These are phyloP conservation scores for Sporothrix globosa DNA, from an alignment of 2,329 filamentous ascomycete species.

Conservation along the genomic window DNA sequence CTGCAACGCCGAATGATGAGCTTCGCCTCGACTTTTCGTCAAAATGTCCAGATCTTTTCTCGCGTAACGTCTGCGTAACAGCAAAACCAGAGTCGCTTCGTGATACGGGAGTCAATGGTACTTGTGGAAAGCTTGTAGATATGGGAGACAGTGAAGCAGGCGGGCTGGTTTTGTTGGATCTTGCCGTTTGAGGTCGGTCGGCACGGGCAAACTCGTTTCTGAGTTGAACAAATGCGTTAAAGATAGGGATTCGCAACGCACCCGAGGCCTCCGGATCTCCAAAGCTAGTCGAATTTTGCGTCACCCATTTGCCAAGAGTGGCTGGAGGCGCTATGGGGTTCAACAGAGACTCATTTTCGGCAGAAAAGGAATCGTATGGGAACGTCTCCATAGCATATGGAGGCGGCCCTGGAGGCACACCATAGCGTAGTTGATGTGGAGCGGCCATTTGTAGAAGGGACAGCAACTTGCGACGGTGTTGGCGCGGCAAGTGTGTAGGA, in stretches of 20 bases:
- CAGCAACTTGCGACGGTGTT: conserved; percentile 85
- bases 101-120: conserved; percentile 78
- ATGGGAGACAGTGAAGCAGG: conserved; percentile 72
- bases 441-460: conserved; percentile 87
- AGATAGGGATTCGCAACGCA: conserved; percentile 66
- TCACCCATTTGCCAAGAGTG: conserved; percentile 81
- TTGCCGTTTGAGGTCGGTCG: conserved; percentile 78
- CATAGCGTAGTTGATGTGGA: conserved; percentile 83
- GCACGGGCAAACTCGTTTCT: conserved; percentile 66
- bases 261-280: conserved; percentile 64
- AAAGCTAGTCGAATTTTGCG: conserved; percentile 87
- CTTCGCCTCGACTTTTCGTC: conserved; percentile 80
- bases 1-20: conserved; percentile 81
- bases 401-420: conserved; percentile 84
- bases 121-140: conserved; percentile 74
- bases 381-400: conserved; percentile 92
- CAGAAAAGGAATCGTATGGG: conserved; percentile 85
- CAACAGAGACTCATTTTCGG: conserved; percentile 81
- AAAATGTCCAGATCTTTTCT: conserved; percentile 94
- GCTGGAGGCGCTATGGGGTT: conserved; percentile 69
- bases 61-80: conserved; percentile 79
- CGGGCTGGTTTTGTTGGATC: conserved; percentile 64
- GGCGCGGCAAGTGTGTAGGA: conserved; percentile 79
- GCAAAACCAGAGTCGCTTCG: conserved; percentile 91
- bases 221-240: conserved; percentile 87